Percentiles rank a stretch among this genome's conserved stretches.
Evolutionary conservation across 2,329 filamentous ascomycete genomes (phyloP).

Genomic region (Diaporthe eres): DNA sequence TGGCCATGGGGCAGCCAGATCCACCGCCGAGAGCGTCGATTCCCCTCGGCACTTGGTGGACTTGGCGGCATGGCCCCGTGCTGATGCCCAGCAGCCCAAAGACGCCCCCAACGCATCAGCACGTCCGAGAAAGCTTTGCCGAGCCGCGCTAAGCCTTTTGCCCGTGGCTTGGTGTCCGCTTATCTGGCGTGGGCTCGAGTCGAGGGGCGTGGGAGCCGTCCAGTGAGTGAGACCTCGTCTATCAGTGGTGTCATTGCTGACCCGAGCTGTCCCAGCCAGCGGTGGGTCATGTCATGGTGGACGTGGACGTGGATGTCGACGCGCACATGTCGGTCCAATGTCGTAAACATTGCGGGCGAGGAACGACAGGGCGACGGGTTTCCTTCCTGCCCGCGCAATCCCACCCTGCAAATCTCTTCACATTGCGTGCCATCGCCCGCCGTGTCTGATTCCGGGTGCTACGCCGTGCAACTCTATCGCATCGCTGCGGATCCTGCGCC

Average conservation of each 20-base stretch:
- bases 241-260: not conserved
- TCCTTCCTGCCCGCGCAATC: not conserved
- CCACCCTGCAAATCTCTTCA: not conserved
- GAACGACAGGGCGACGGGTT: not conserved
- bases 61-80: constrained; percentile 26
- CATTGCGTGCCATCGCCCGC: constrained; percentile 1
- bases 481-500: constrained; percentile 3
- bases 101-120: not conserved
- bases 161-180: constrained; percentile 13
- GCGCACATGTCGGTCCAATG: not conserved
- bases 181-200: not conserved
- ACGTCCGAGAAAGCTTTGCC: constrained; percentile 26
- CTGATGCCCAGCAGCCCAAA: constrained; percentile 14
- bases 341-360: not conserved
- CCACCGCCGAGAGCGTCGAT: not conserved
- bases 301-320: constrained; percentile 1
- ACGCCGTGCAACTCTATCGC: constrained; percentile 33
- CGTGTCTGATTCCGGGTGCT: constrained; percentile 15
- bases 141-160: constrained; percentile 28
- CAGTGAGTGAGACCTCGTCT: not conserved
- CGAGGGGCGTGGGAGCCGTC: not conserved
- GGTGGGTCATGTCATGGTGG: not conserved
- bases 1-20: not conserved
- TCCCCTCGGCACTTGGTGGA: not conserved
- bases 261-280: not conserved